Conservation (phyloP, 2,329 filamentous ascomycete genomes). For the Chaetomium strumarium region DNA sequence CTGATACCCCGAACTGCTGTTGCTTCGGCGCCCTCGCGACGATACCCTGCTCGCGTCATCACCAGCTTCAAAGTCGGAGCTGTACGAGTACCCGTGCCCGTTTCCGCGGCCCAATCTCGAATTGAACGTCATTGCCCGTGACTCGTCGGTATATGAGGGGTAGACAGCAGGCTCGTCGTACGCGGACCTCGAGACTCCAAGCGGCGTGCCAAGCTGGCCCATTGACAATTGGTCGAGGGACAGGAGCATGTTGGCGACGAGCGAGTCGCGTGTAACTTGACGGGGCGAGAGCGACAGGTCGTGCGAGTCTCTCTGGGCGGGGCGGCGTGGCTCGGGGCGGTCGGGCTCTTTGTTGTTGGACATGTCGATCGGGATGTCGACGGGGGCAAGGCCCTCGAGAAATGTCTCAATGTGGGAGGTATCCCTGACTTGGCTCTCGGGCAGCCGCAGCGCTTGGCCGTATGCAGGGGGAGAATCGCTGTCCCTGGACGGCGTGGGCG, state of each 20-base stretch:
- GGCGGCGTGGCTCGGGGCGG: constrained; percentile 25
- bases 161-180: constrained; percentile 36
- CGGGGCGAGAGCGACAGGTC: constrained; percentile 75
- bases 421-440: constrained; percentile 22
- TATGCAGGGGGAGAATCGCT: constrained; percentile 26
- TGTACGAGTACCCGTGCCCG: constrained; percentile 51
- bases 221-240: constrained; percentile 80
- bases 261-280: constrained; percentile 76
- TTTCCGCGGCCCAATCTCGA: constrained; percentile 25
- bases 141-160: constrained; percentile 27
- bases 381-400: constrained; percentile 36
- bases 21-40: constrained; percentile 63
- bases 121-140: constrained; percentile 26
- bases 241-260: constrained; percentile 92
- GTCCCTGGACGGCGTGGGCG: constrained; percentile 27
- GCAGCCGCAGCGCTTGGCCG: constrained; percentile 30
- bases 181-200: constrained; percentile 24
- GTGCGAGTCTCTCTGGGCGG: constrained; percentile 60
- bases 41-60: constrained; percentile 51
- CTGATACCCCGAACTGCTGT: constrained; percentile 71
- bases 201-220: constrained; percentile 36
- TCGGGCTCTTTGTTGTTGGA: constrained; percentile 22
- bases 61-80: constrained; percentile 53
- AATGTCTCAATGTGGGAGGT: constrained; percentile 32
- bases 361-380: constrained; percentile 31